Conservation (phyloP, 78 protist genomes). For the Chrysochromulina parva region DNA sequence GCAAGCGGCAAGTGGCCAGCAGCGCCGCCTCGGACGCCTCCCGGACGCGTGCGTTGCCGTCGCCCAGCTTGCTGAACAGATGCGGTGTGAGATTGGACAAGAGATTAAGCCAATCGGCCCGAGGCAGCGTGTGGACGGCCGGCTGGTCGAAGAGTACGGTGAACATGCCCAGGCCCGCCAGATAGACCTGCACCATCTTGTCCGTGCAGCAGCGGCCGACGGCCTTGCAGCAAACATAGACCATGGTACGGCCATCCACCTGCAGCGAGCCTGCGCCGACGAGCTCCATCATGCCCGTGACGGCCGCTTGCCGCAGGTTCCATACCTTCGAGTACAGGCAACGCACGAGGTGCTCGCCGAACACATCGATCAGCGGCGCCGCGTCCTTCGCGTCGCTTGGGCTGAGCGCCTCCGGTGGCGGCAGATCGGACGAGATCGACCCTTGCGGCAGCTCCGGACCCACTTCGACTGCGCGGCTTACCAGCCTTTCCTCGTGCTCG, state of each 20-base stretch:
- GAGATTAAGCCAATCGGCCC: neutral
- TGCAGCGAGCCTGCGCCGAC: too few relatives aligned
- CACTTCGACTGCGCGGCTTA: too few relatives aligned
- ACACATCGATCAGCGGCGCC: neutral
- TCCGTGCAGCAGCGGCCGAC: neutral
- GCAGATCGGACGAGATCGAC: neutral
- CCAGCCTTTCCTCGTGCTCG: neutral
- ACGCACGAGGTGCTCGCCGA: neutral
- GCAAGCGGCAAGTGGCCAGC: neutral
- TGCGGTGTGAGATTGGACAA: neutral
- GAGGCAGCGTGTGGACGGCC: neutral
- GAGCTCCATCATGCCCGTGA: neutral
- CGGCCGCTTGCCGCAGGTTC: neutral
- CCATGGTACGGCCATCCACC: too few relatives aligned
- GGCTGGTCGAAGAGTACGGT: neutral
- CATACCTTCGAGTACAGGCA: neutral
- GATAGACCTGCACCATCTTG: conserved; percentile 7
- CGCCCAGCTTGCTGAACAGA: neutral
- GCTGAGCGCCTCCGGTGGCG: neutral
- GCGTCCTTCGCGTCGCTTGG: neutral
- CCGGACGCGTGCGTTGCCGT: neutral
- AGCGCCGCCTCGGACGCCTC: neutral
- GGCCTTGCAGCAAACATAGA: too few relatives aligned
- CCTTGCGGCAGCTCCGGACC: neutral
- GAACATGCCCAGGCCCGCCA: neutral